Evolutionary conservation across 805 yeast species (phyloP).

Genomic region (Metschnikowia continentalis): DNA sequence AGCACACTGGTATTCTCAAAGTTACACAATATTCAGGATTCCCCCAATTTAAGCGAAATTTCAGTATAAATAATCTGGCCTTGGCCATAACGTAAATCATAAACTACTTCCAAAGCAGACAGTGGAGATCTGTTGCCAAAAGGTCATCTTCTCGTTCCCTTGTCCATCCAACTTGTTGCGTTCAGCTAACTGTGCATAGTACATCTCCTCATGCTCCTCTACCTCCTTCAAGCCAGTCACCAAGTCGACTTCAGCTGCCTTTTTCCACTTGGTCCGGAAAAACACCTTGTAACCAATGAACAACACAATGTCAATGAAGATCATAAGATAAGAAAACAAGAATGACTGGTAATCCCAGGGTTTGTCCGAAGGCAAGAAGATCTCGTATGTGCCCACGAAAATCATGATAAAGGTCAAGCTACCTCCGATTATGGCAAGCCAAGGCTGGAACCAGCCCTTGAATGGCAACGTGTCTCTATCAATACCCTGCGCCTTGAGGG

Average conservation of each 20-base stretch:
- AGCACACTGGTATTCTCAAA: too few relatives aligned
- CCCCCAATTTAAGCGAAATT: too few relatives aligned
- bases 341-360: constrained; percentile 14
- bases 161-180: constrained; percentile 13
- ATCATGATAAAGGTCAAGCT: constrained; percentile 14
- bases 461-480: constrained; percentile 16
- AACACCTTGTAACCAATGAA: constrained; percentile 15
- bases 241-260: constrained; percentile 17
- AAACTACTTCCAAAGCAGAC: constrained; percentile 27
- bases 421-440: constrained; percentile 24
- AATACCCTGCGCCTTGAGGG: constrained; percentile 19
- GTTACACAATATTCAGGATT: too few relatives aligned
- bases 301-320: constrained; percentile 15
- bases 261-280: constrained; percentile 14
- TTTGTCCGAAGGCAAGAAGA: constrained; percentile 12
- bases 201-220: constrained; percentile 34
- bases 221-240: constrained; percentile 36
- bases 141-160: constrained; percentile 19
- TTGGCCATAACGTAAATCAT: neutral
- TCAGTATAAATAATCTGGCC: too few relatives aligned
- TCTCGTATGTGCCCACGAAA: constrained; percentile 16
- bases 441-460: constrained; percentile 20
- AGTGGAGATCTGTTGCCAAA: constrained; percentile 16
- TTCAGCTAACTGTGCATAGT: constrained; percentile 18
- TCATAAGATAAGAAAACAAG: constrained; percentile 17